phyloP scores from a whole-genome alignment of 805 yeast genomes.

The Phaffomyces opuntiae region DNA sequence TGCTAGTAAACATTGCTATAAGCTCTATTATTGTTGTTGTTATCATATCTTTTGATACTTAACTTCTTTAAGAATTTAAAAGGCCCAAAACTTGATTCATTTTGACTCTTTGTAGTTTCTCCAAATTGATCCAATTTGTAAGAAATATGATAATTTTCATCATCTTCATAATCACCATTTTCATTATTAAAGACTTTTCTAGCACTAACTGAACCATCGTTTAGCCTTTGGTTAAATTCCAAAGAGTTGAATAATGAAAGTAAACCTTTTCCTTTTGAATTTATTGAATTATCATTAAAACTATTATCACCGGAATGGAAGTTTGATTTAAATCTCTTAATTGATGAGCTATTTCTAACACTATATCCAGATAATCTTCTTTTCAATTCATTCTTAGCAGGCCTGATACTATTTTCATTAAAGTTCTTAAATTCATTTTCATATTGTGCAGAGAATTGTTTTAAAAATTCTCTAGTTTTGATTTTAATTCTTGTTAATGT shows the following conservation, averaged over 20 bases:
- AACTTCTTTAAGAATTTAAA: neutral
- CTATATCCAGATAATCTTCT: slow-evolving; percentile 6
- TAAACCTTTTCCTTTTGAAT: neutral
- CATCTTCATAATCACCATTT: slow-evolving; percentile 3
- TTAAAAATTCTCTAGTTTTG: slow-evolving; percentile 4
- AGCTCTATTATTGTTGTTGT: neutral
- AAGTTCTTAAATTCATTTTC: slow-evolving; percentile 6
- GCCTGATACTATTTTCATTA: slow-evolving; percentile 4
- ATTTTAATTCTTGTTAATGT: slow-evolving; percentile 7
- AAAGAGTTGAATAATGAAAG: slow-evolving; percentile 6
- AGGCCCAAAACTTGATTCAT: neutral
- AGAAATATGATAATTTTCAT: slow-evolving; percentile 6
- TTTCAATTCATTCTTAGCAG: slow-evolving; percentile 5
- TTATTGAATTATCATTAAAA: neutral
- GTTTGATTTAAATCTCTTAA: slow-evolving; percentile 6
- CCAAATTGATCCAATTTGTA: slow-evolving; percentile 2
- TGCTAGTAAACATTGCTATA: neutral
- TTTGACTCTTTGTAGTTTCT: neutral
- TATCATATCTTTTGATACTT: slow-evolving; percentile 1
- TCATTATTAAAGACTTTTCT: slow-evolving; percentile 3
- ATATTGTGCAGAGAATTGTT: slow-evolving; percentile 4
- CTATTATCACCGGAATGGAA: no score
- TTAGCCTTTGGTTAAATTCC: slow-evolving; percentile 6
- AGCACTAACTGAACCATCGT: slow-evolving; percentile 6
- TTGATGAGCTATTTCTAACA: slow-evolving; percentile 2